phyloP scores from a whole-genome alignment of 108 stramenopile species.

The Chaetoceros tenuissimus region DNA sequence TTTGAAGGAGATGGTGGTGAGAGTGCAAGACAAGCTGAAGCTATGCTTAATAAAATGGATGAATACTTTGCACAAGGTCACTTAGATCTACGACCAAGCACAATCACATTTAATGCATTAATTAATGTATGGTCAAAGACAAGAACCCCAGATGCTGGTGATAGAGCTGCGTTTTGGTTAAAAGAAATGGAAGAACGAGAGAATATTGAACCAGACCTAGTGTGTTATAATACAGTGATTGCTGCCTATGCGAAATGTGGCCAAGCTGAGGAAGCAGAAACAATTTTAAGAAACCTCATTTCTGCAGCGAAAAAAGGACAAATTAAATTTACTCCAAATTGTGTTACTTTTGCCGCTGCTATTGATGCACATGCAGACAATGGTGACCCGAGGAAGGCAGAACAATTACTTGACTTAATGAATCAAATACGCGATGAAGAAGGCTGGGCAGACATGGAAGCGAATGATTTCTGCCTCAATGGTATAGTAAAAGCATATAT shows the following conservation, averaged over 20 bases:
- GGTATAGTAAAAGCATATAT: not conserved
- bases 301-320: not conserved
- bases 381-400: slow-evolving; percentile 50
- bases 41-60: slow-evolving; percentile 60
- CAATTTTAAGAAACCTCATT: not conserved
- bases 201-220: slow-evolving; percentile 36
- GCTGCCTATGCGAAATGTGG: slow-evolving; percentile 77
- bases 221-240: slow-evolving; percentile 58
- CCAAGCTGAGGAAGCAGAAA: slow-evolving; percentile 18
- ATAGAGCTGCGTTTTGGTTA: not conserved
- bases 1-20: slow-evolving; percentile 20
- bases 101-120: slow-evolving; percentile 42
- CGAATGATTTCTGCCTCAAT: not conserved
- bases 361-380: slow-evolving; percentile 41
- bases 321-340: slow-evolving; percentile 7
- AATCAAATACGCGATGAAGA: slow-evolving; percentile 4
- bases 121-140: slow-evolving; percentile 2
- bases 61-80: slow-evolving; percentile 32
- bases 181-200: slow-evolving; percentile 22
- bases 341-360: slow-evolving; percentile 25
- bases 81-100: slow-evolving; percentile 48
- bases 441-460: not conserved
- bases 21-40: slow-evolving; percentile 48
- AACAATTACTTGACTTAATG: slow-evolving; percentile 24
- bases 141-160: not conserved